phyloP scores from a whole-genome alignment of 805 yeast genomes.

The Novakomyces olei region DNA sequence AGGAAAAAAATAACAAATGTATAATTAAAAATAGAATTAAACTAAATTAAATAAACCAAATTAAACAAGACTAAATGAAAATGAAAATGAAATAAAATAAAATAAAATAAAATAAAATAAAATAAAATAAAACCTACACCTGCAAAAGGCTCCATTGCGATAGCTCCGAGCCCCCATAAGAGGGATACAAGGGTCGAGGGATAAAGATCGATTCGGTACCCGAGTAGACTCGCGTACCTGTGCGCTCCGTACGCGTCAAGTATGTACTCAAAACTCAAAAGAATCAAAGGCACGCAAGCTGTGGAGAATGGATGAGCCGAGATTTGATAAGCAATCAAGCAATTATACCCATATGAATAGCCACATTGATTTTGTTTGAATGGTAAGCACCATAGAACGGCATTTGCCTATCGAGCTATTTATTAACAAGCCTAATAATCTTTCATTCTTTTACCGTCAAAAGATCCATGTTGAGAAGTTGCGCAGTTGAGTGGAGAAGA shows the following conservation, averaged over 20 bases:
- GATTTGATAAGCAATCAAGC: neutral
- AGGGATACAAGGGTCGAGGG: no score
- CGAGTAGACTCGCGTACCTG: neutral
- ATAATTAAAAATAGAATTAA: slow-evolving; percentile 1
- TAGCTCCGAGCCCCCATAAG: no score
- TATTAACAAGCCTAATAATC: no score
- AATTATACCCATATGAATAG: neutral
- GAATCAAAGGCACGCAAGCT: neutral
- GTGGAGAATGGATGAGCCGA: neutral
- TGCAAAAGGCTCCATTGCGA: no score
- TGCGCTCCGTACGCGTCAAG: neutral
- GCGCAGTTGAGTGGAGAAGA: no score
- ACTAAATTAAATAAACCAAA: neutral
- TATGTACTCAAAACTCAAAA: neutral
- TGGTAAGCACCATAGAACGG: slow-evolving; percentile 1
- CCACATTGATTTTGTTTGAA: neutral
- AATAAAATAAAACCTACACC: no score
- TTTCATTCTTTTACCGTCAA: no score
- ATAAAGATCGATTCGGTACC: no score
- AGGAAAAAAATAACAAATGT: slow-evolving; percentile 1
- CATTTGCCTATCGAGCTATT: no score
- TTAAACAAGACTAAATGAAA: neutral
- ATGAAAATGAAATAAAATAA: no score
- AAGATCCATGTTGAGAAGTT: no score
- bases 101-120: no score